phyloP scores from a whole-genome alignment of 768 basidiomycete species.

The Nidularia pulvinata region DNA sequence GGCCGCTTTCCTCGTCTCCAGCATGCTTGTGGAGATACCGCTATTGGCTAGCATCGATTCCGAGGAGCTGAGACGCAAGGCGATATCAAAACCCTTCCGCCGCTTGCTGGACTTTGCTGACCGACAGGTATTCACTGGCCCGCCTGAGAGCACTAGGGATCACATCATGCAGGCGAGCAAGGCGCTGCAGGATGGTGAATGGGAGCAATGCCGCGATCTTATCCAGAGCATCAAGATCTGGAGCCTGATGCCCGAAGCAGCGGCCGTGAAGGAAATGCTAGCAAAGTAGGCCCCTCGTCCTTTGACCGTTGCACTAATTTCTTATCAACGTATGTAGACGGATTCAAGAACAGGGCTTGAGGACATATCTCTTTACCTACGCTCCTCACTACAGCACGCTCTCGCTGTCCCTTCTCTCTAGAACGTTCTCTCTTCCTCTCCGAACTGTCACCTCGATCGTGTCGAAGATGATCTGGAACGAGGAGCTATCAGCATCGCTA shows the following conservation, averaged over 20 bases:
- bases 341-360: conserved; percentile 96
- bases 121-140: conserved; percentile 96
- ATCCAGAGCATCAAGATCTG: conserved; percentile 98
- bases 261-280: conserved; percentile 91
- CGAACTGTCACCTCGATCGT: conserved; percentile 88
- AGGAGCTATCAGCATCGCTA: conserved; percentile 90
- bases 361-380: conserved; percentile 98
- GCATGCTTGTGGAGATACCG: conserved; percentile 98
- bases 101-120: conserved; percentile 96
- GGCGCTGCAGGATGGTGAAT: conserved; percentile 94
- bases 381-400: conserved; percentile 92
- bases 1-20: conserved; percentile 96
- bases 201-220: conserved; percentile 94
- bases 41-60: conserved; percentile 92
- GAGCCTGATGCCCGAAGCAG: conserved; percentile 92
- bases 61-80: conserved; percentile 91
- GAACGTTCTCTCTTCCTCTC: conserved; percentile 83
- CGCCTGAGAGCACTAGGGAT: conserved; percentile 97
- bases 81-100: conserved; percentile 96
- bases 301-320: conserved; percentile 6
- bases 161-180: conserved; percentile 99
- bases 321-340: conserved; percentile 49
- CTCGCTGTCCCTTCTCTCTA: conserved; percentile 84
- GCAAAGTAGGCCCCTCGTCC: conserved; percentile 60
- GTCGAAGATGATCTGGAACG: conserved; percentile 99